Evolutionary conservation across 2,329 filamentous ascomycete species (phyloP).

Genomic region (Pestalotiopsis sp.): DNA sequence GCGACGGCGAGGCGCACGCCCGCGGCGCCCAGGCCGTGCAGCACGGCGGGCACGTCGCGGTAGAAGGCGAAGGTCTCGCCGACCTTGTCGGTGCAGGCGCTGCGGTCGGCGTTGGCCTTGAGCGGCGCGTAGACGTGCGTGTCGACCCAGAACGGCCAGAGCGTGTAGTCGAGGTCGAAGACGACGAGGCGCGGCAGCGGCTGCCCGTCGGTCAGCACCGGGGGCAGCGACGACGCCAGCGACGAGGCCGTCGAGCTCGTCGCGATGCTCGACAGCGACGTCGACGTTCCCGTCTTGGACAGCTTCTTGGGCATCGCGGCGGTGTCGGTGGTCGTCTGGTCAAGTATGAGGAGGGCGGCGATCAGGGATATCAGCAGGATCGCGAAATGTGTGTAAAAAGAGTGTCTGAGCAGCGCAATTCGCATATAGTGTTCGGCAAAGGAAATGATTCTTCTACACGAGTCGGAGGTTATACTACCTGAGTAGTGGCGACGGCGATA

Average conservation of each 20-base stretch:
- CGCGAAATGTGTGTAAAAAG: neutral
- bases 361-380: neutral
- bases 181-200: constrained; percentile 83
- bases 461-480: neutral
- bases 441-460: neutral
- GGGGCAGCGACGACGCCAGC: constrained; percentile 32
- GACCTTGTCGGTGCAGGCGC: constrained; percentile 50
- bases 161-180: constrained; percentile 96
- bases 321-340: neutral
- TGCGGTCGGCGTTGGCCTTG: constrained; percentile 46
- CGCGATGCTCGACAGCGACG: constrained; percentile 24
- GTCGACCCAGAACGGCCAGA: constrained; percentile 99
- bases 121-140: constrained; percentile 83
- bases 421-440: neutral
- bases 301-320: constrained; percentile 26
- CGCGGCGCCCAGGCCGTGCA: constrained; percentile 57
- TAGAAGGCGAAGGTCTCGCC: constrained; percentile 75
- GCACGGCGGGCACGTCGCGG: constrained; percentile 66
- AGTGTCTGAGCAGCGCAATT: neutral
- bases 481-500: neutral
- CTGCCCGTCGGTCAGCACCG: constrained; percentile 55
- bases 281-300: constrained; percentile 30
- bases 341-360: neutral
- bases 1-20: constrained; percentile 69
- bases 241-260: constrained; percentile 18